Base-by-base conservation (phyloP, 495 filamentous ascomycete species). In the Thermothielavioides terrestris region DNA sequence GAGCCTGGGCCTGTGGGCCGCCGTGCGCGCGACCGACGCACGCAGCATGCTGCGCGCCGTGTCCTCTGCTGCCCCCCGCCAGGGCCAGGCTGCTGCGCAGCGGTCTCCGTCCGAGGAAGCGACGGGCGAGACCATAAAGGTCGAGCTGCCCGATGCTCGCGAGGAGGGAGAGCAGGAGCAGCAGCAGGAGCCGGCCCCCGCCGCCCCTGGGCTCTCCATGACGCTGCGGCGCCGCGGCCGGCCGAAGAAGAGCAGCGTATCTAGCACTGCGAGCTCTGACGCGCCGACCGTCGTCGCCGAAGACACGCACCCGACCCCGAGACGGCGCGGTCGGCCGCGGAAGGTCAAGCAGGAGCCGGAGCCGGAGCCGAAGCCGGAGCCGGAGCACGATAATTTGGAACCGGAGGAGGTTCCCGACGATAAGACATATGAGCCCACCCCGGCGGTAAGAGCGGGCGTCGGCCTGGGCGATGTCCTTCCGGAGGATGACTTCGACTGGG, bases 1-100 rank as follows among this genome's bases (percentile, higher is more conserved):
- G 3, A 77, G 75, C 54, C 60, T 81, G 2, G 71, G 75, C 4
- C 39, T 73, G 1, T 81, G 78, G 78, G 66, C 71, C 8, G 74
- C 72, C n/a, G 63, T 74, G 6, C 63, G 77, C 11, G 67, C 71
- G 10, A 59, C 71, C 7, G 69, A 77, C 53, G 57, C 67, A 0
- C 49, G 60, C 25, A 61, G 68, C 42, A 73, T 80, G 51, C 53
- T 70, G 0, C 40, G 47, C 23, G 61, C 54, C 0, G 42, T 51
- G 44, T 57, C 2, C 61, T 61, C 2, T 40, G 26, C 6, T 58
- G 53, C 42, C 50, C n/a, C n/a, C n/a, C n/a, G n/a, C n/a, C n/a
- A n/a, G 49, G 30, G 7, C 55, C 37, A 11, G 7, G 3, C 30
- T 21, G 17, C 0, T 20, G 32, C 15, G 9, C 17, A 17, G 11